Base-by-base conservation (phyloP, 2,329 filamentous ascomycete genomes). In the Lachnellula suecica region DNA sequence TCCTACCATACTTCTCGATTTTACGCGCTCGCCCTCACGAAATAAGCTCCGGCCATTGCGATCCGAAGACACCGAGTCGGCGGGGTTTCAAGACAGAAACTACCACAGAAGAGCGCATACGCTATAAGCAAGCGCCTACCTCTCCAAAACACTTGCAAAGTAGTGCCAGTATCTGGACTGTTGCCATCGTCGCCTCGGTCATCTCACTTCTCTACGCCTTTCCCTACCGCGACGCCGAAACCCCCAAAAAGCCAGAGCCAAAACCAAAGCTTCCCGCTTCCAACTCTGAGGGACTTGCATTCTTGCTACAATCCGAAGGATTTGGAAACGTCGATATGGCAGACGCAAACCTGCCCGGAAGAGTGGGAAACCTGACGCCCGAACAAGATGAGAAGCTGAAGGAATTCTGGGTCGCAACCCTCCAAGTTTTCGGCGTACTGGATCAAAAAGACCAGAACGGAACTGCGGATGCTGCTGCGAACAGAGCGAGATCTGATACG, bases 301-400 rank as follows among this genome's bases (percentile, higher is more conserved):
- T 44, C 23, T 42, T 24, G 29, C 27, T 27, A 9, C 27, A 31
- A 19, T 19, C 23, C 19, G 24, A 34, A 49, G 20, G 41, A 15
- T 11, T 20, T 20, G 42, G 45, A 29, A 43, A 56, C 35, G 43
- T 49, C 57, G 60, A 61, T 27, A 78, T 79, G 77, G 63, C 74
- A 22, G 63, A 64, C 25, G 70, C 78, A 61, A 56, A 66, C 20
- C 79, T 79, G 41, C 81, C 87, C 34, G 94, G 94, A 48, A 85
- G 91, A 56, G 82, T 91, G 49, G 91, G 90, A 53, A 96, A 89
- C 62, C 78, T 99, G 53, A 97, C 92, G n/a, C 71, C 84, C 3
- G 92, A 97, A 57, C 85, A 99, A 73, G 90, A 96, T 64, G 81
- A 82, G 58, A 97, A 95, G 74, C 76, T 99, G 53, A 88, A 87